Evolutionary conservation across 1,284 basidiomycete genomes (phyloP).

Genomic region (Ganoderma lingzhi): DNA sequence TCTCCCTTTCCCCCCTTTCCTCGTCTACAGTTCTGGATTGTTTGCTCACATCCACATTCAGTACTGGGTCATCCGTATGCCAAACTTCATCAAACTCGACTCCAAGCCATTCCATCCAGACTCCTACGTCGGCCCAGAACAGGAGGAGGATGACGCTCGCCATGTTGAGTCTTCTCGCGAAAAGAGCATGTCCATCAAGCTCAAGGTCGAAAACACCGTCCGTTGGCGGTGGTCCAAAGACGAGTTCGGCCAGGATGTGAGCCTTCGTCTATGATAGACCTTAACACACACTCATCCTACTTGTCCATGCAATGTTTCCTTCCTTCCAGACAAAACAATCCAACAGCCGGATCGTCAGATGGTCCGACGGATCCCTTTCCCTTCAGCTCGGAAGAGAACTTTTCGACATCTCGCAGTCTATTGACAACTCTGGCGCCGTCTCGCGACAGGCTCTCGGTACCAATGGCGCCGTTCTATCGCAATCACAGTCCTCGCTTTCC

Average conservation of each 20-base stretch:
- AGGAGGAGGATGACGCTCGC: conserved; percentile 71
- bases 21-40: background rate
- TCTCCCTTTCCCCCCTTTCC: conserved; percentile 6
- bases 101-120: conserved; percentile 85
- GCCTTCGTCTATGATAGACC: conserved; percentile 38
- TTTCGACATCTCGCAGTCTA: conserved; percentile 84
- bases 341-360: conserved; percentile 87
- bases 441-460: conserved; percentile 62
- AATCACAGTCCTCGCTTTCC: conserved; percentile 27
- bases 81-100: conserved; percentile 86
- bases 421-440: conserved; percentile 74
- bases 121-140: conserved; percentile 82
- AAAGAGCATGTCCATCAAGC: conserved; percentile 80
- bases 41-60: conserved; percentile 39
- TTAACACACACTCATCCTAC: background rate
- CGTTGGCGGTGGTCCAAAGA: conserved; percentile 91
- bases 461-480: conserved; percentile 40
- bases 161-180: conserved; percentile 67
- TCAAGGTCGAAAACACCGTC: conserved; percentile 91
- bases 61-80: conserved; percentile 86
- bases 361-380: conserved; percentile 92
- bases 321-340: conserved; percentile 74
- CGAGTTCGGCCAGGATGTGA: conserved; percentile 71
- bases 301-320: conserved; percentile 4
- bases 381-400: conserved; percentile 90